phyloP scores from a whole-genome alignment of 192 early-diverging fungal genomes.

The Coemansia sp. region DNA sequence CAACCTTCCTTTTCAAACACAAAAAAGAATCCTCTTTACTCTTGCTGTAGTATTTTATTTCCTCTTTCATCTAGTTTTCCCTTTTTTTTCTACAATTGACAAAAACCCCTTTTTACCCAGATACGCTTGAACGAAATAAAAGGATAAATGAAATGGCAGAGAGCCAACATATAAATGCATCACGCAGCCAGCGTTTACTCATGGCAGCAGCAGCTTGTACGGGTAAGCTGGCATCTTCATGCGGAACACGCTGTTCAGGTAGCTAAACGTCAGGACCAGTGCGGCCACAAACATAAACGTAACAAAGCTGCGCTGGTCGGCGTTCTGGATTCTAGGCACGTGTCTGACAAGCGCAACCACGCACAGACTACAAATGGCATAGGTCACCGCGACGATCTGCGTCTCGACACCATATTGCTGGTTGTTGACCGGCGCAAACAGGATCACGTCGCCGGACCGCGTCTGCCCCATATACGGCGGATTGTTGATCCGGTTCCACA shows the following conservation, averaged over 20 bases:
- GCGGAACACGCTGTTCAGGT: conserved; percentile 54
- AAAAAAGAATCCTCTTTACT: too few relatives aligned
- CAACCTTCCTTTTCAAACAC: too few relatives aligned
- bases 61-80: not conserved
- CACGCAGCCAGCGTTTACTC: not conserved
- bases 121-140: too few relatives aligned
- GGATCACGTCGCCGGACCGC: conserved; percentile 28
- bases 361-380: conserved; percentile 46
- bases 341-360: conserved; percentile 49
- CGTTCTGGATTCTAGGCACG: conserved; percentile 33
- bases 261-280: conserved; percentile 47
- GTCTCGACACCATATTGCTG: conserved; percentile 53
- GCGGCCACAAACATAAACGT: conserved; percentile 36
- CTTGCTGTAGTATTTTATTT: not conserved
- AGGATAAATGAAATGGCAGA: not conserved
- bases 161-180: not conserved
- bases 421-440: conserved; percentile 45
- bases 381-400: conserved; percentile 51
- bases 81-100: not conserved
- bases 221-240: conserved; percentile 52
- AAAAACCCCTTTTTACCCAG: not conserved
- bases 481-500: conserved; percentile 55
- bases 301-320: conserved; percentile 44
- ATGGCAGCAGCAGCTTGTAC: conserved; percentile 46
- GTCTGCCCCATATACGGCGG: conserved; percentile 49